Evolutionary conservation across 768 basidiomycete genomes (phyloP).

Genomic region (Serendipita vermifera): DNA sequence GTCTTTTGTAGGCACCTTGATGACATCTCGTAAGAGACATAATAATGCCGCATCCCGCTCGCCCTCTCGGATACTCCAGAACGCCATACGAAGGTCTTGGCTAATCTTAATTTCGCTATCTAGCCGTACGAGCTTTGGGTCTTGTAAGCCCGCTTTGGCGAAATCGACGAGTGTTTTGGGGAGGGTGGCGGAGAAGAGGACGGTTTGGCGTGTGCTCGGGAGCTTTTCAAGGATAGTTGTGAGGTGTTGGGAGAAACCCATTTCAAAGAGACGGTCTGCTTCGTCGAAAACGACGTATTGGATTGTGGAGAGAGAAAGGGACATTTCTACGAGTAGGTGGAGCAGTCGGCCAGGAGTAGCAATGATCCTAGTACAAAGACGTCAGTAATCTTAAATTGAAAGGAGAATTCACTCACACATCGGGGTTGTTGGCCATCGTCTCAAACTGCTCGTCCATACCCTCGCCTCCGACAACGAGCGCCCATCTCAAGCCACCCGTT

Average conservation of each 20-base stretch:
- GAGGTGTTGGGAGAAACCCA: constrained; percentile 89
- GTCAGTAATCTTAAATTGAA: constrained; percentile 14
- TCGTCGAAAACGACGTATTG: constrained; percentile 95
- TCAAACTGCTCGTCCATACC: constrained; percentile 93
- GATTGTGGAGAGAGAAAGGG: constrained; percentile 71
- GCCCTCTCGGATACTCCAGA: constrained; percentile 80
- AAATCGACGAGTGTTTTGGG: constrained; percentile 95
- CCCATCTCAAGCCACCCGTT: constrained; percentile 55
- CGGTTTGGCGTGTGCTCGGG: constrained; percentile 74
- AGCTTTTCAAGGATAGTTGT: constrained; percentile 86
- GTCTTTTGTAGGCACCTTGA: constrained; percentile 49
- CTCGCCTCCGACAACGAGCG: constrained; percentile 91
- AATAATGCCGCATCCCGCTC: constrained; percentile 93
- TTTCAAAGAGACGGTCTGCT: constrained; percentile 95
- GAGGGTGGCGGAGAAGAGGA: constrained; percentile 92
- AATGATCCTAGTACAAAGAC: constrained; percentile 54
- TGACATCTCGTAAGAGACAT: constrained; percentile 71
- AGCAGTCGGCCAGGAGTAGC: constrained; percentile 95
- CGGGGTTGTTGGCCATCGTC: constrained; percentile 86
- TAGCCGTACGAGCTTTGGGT: constrained; percentile 90
- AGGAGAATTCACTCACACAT: constrained; percentile 53
- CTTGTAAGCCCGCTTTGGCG: constrained; percentile 89
- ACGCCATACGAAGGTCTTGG: constrained; percentile 83
- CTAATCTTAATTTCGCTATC: constrained; percentile 96
- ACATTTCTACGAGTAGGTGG: constrained; percentile 97